phyloP scores from a whole-genome alignment of 2,329 filamentous ascomycete genomes.

The Capronia epimyces region DNA sequence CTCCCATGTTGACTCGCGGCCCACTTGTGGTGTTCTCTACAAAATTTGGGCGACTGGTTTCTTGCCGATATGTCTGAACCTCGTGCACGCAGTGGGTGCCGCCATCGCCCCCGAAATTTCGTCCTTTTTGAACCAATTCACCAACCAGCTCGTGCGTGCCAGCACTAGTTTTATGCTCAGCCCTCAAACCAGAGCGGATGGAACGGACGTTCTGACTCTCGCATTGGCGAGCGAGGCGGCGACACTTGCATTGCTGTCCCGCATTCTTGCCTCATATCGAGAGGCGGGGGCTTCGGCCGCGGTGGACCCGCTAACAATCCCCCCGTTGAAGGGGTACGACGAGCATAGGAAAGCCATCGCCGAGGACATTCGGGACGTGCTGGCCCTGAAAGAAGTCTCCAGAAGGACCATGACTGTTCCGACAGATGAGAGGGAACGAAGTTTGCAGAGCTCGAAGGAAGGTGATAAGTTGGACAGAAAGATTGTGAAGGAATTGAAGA shows the following conservation, averaged over 20 bases:
- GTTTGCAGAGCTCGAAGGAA: slow-evolving; percentile 47
- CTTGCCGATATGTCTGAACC: slow-evolving; percentile 80
- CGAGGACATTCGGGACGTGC: slow-evolving; percentile 67
- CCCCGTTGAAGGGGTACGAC: slow-evolving; percentile 47
- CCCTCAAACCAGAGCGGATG: slow-evolving; percentile 37
- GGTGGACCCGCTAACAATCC: slow-evolving; percentile 58
- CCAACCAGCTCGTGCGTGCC: slow-evolving; percentile 67
- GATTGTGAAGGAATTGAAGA: slow-evolving; percentile 63
- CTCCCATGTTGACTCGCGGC: slow-evolving; percentile 70
- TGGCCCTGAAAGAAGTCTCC: slow-evolving; percentile 37
- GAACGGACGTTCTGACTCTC: slow-evolving; percentile 38
- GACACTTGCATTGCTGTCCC: slow-evolving; percentile 66
- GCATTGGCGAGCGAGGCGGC: slow-evolving; percentile 20
- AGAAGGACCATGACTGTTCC: slow-evolving; percentile 65
- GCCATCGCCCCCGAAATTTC: slow-evolving; percentile 79
- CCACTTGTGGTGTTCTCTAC: slow-evolving; percentile 68
- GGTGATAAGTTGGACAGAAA: slow-evolving; percentile 65
- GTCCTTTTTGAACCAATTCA: slow-evolving; percentile 84
- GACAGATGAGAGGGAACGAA: slow-evolving; percentile 65
- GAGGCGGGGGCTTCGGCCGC: slow-evolving; percentile 58
- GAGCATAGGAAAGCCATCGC: slow-evolving; percentile 69
- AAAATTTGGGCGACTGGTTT: slow-evolving; percentile 85
- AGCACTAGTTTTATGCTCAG: slow-evolving; percentile 61
- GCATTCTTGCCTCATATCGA: slow-evolving; percentile 63
- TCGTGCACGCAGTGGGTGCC: slow-evolving; percentile 73